Evolutionary conservation across 176 grass and related monocot species (phyloP).

Genomic region (Rhynchospora tenuis): DNA sequence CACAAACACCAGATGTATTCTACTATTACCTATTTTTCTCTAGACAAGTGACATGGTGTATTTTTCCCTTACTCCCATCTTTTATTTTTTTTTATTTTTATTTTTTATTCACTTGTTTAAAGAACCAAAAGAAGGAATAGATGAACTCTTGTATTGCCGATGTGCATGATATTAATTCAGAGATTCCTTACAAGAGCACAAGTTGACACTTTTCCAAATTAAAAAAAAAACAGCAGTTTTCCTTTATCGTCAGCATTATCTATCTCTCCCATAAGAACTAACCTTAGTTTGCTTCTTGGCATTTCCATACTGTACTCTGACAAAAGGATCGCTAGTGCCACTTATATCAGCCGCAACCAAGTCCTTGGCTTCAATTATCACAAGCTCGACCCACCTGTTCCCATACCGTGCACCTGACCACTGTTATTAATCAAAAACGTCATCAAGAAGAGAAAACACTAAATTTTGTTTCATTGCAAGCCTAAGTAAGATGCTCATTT

Average conservation of each 20-base stretch:
- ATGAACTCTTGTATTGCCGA: background rate
- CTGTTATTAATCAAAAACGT: background rate
- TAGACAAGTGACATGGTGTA: background rate
- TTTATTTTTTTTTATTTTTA: background rate
- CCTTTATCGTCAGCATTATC: too few species aligned
- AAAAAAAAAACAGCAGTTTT: background rate
- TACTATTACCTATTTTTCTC: background rate
- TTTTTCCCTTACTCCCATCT: background rate
- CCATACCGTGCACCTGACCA: conserved; percentile 19
- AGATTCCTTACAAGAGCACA: background rate
- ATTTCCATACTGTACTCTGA: conserved; percentile 84
- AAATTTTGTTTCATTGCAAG: background rate
- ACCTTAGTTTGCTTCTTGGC: conserved; percentile 92
- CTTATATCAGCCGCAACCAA: conserved; percentile 93
- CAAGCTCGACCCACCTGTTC: conserved; percentile 66
- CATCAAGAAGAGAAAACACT: background rate
- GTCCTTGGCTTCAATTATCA: conserved; percentile 82
- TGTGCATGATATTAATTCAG: background rate
- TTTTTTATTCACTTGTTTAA: background rate
- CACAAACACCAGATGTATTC: background rate
- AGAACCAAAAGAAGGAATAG: background rate
- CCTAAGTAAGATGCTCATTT: background rate
- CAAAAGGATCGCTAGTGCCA: conserved; percentile 95
- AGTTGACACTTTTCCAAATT: background rate
- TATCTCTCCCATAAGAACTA: background rate